Base-by-base conservation (phyloP, 2,329 filamentous ascomycete species). In the Fusarium algeriense region DNA sequence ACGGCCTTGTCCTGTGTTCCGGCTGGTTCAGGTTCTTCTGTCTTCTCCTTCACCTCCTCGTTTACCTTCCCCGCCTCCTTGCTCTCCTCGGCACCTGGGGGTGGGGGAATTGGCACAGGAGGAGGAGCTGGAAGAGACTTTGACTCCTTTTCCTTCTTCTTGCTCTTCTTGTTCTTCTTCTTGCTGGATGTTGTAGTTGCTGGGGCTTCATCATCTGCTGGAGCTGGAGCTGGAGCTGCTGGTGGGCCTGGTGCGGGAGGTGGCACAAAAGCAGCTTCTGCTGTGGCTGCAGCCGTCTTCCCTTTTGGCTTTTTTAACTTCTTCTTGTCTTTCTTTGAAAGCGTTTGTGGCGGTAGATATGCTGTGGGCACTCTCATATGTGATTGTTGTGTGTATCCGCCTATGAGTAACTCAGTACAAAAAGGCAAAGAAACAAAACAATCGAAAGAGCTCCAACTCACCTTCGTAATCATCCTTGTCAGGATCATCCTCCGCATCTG, bases 401-500 rank as follows among this genome's bases (percentile, higher is more conserved):
- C 72, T 74, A 19, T 41, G 23, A 19, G 56, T 34, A 34, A 35
- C 32, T 55, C 30, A 64, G 65, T 50, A 38, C 13, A 52, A 43
- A 23, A 38, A 32, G 23, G 41, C 19, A 7, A 50, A 19, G 30
- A 12, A 40, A 35, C 19, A 28, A 13, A 46, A 28, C 14, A 32
- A 48, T 17, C 11, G n/a, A 19, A 35, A 35, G 20, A 49, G 43
- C 8, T 50, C 28, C 37, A 34, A 69, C 70, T 72, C 34, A 77
- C 75, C 69, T 70, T 68, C 60, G 44, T 54, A 65, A 37, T 62
- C 67, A 26, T 64, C 75, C 66, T 69, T 64, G 34, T 67, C 65
- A 20, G 57, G 46, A 54, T 68, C 75, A 56, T 78, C 75, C 41
- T 83, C 83, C 17, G 75, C 76, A n/a, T 85, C 84, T 53, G 82